Conservation (phyloP, 1,139 yeast genomes). For the Blastobotrys niveus region DNA sequence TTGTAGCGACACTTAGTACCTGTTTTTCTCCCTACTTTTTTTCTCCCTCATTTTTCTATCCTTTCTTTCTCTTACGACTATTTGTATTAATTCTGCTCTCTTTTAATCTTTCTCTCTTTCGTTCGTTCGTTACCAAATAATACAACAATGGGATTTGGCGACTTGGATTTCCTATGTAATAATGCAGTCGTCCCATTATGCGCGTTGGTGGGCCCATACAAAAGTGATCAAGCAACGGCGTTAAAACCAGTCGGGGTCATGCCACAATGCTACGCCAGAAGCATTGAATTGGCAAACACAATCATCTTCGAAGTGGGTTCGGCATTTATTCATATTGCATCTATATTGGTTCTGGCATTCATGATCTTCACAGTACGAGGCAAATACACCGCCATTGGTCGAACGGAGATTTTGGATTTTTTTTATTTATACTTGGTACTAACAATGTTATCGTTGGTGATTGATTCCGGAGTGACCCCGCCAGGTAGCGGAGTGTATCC, state of each 20-base stretch:
- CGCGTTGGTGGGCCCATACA: constrained; percentile 50
- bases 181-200: constrained; percentile 76
- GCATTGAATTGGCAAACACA: constrained; percentile 84
- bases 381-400: constrained; percentile 90
- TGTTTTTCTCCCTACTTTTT: no score
- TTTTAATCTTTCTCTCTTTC: background rate
- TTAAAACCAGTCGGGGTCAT: constrained; percentile 51
- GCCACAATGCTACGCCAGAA: constrained; percentile 76
- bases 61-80: no score
- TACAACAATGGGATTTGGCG: constrained; percentile 51
- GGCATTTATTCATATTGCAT: constrained; percentile 76
- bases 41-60: no score
- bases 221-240: constrained; percentile 23
- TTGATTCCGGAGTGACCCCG: constrained; percentile 89
- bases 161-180: constrained; percentile 60
- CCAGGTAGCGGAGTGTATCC: constrained; percentile 72
- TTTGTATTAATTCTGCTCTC: no score
- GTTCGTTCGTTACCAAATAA: background rate
- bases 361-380: constrained; percentile 74
- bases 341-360: constrained; percentile 56
- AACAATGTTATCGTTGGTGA: constrained; percentile 61
- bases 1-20: no score
- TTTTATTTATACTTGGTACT: constrained; percentile 56
- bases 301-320: constrained; percentile 87
- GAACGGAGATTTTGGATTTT: constrained; percentile 76